phyloP scores from a whole-genome alignment of 768 basidiomycete species.

The Lentinus tigrinus region DNA sequence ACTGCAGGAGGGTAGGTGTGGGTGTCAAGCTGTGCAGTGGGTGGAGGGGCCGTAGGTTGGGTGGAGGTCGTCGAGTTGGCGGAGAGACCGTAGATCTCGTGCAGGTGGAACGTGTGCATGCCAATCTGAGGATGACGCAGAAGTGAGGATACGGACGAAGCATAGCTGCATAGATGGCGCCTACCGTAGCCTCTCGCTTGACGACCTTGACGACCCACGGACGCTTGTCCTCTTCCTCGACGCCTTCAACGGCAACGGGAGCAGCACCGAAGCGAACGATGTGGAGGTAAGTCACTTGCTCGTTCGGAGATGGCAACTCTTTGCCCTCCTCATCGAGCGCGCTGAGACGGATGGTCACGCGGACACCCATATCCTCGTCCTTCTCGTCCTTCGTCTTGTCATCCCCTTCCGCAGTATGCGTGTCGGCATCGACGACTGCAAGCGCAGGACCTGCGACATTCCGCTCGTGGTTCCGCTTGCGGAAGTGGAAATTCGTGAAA shows the following conservation, averaged over 20 bases:
- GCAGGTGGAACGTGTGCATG: constrained; percentile 89
- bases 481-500: constrained; percentile 69
- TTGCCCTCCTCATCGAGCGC: constrained; percentile 78
- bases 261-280: constrained; percentile 68
- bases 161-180: constrained; percentile 18
- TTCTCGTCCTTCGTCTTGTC: constrained; percentile 41
- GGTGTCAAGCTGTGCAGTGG: constrained; percentile 29
- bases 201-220: constrained; percentile 94
- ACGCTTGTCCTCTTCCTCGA: constrained; percentile 46
- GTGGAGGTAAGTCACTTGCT: constrained; percentile 87
- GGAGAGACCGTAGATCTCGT: constrained; percentile 92
- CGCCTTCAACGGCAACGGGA: constrained; percentile 18
- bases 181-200: constrained; percentile 82
- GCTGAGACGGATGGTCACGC: constrained; percentile 75
- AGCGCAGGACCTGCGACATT: constrained; percentile 75
- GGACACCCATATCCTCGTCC: constrained; percentile 61
- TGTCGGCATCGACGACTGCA: constrained; percentile 72
- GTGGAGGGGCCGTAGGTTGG: constrained; percentile 36
- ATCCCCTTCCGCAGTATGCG: constrained; percentile 31
- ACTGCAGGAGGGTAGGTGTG: constrained; percentile 49
- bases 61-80: constrained; percentile 33
- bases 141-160: background rate
- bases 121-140: constrained; percentile 59
- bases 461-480: constrained; percentile 50
- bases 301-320: constrained; percentile 68